Base-by-base conservation (phyloP, 2,329 filamentous ascomycete genomes). In the Stagonosporopsis vannaccii region DNA sequence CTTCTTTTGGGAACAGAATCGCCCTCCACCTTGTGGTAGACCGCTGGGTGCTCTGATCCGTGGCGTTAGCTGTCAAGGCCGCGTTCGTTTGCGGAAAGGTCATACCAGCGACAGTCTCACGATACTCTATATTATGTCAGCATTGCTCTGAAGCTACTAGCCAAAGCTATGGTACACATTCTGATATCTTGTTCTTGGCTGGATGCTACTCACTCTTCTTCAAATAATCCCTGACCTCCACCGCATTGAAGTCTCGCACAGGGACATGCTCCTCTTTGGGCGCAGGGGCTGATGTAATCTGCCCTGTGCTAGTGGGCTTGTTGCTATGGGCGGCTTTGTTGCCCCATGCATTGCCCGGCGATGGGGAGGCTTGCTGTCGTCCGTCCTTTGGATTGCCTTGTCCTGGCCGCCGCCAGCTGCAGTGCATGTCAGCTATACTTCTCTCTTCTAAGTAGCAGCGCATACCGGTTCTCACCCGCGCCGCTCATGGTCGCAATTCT, bases 241-340 rank as follows among this genome's bases (percentile, higher is more conserved):
- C 69, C 6, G 74, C 71, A 65, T 81, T 81, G 72, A 80, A 81
- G 48, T 75, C 77, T 40, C 68, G 70, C 50, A 76, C 72, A 3
- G 75, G 73, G 28, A 71, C 65, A 55, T 77, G 69, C 35, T 60
- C 45, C 57, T 65, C 67, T 23, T 58, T 65, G 42, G 64, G 60
- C 42, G 54, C 56, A 41, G 51, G 51, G 51, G 41, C 63, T 58
- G 53, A 51, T 54, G 56, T 57, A 48, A 52, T 53, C 13, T 57
- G 55, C 25, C 62, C 60, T 36, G 63, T 39, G 15, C 62, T 64
- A 22, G 66, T 58, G 51, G 60, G 63, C 48, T 75, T 75, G 36
- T 75, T 75, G 46, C 35, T 42, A 19, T 56, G 53, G 8, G 36
- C 22, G 35, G 67, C 69, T 50, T 75, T 75, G 22, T 56, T 54